A percentile compares a stretch with the other conserved stretches of the same genome.
Evolutionary conservation across 108 stramenopile genomes (phyloP).

Genomic region (Cyclotella baltica): DNA sequence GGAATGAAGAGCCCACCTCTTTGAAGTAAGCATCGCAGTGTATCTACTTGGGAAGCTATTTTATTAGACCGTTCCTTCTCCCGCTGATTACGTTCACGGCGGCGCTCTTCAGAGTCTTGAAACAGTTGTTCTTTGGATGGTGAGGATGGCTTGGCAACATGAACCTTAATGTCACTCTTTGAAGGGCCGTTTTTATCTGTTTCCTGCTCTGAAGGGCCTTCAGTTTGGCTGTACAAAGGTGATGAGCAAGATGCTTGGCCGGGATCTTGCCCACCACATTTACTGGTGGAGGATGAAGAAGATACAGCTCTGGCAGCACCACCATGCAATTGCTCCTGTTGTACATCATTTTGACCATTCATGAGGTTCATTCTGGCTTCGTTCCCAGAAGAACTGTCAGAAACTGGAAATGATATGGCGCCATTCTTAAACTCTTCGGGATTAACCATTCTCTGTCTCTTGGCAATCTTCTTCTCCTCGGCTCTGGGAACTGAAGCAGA

Average conservation of each 20-base stretch:
- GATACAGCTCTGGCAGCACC: conserved; percentile 19
- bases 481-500: neutral
- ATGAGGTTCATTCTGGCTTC: neutral
- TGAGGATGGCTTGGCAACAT: conserved; percentile 16
- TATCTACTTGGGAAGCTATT: conserved; percentile 49
- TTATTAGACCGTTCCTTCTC: conserved; percentile 53
- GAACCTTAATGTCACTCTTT: neutral
- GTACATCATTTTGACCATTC: neutral
- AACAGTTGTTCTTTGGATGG: conserved; percentile 10
- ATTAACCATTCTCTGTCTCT: neutral
- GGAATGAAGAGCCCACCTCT: conserved; percentile 52
- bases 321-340: neutral
- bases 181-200: no score
- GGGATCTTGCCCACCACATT: conserved; percentile 13
- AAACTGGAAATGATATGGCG: neutral
- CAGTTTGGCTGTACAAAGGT: neutral
- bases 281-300: conserved; percentile 18
- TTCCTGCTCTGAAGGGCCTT: neutral
- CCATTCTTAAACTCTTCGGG: neutral
- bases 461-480: neutral
- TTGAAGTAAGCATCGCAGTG: conserved; percentile 45
- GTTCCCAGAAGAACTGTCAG: neutral
- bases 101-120: conserved; percentile 30
- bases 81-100: conserved; percentile 51
- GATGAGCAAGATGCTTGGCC: conserved; percentile 20